A percentile compares a stretch with the other conserved stretches of the same genome.
These are phyloP conservation scores for Arthromyces matolae DNA, from an alignment of 768 basidiomycete species.

Conservation along the genomic window DNA sequence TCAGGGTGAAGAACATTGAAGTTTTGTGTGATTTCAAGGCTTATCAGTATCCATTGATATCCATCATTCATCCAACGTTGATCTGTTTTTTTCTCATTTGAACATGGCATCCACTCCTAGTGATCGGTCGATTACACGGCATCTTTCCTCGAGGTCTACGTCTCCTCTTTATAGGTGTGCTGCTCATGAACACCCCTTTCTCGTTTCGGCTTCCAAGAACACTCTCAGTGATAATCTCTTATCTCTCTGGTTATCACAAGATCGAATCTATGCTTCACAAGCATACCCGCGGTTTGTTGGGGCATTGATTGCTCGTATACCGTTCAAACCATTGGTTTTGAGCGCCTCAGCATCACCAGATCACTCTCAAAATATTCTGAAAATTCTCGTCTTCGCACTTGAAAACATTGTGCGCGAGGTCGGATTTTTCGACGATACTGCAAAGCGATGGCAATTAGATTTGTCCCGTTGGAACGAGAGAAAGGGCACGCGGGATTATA, in stretches of 20 bases:
- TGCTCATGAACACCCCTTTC: slow-evolving; percentile 49
- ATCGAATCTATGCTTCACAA: slow-evolving; percentile 69
- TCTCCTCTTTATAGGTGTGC: slow-evolving; percentile 38
- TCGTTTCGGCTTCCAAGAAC: slow-evolving; percentile 52
- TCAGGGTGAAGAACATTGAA: too few relatives aligned
- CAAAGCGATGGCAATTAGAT: slow-evolving; percentile 40
- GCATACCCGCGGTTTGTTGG: slow-evolving; percentile 75
- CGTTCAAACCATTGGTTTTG: slow-evolving; percentile 36
- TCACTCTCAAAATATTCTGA: slow-evolving; percentile 36
- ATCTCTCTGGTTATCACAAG: slow-evolving; percentile 65
- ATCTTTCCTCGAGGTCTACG: slow-evolving; percentile 6
- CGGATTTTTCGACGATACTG: slow-evolving; percentile 56
- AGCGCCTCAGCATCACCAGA: slow-evolving; percentile 29
- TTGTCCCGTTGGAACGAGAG: slow-evolving; percentile 48
- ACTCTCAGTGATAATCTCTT: slow-evolving; percentile 46
- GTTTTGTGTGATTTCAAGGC: too few relatives aligned
- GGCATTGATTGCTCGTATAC: slow-evolving; percentile 57
- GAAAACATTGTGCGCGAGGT: slow-evolving; percentile 55
- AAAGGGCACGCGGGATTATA: slow-evolving; percentile 64
- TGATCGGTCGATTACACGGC: slow-evolving; percentile 10
- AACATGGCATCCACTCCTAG: too few relatives aligned
- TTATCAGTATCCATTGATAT: too few relatives aligned
- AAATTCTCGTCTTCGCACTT: slow-evolving; percentile 48
- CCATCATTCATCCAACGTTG: too few relatives aligned
- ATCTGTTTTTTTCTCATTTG: too few relatives aligned